Percentiles rank a stretch among this genome's conserved stretches.
These are phyloP conservation scores for Penicillium desertorum DNA, from an alignment of 495 filamentous ascomycete genomes.

Conservation along the genomic window DNA sequence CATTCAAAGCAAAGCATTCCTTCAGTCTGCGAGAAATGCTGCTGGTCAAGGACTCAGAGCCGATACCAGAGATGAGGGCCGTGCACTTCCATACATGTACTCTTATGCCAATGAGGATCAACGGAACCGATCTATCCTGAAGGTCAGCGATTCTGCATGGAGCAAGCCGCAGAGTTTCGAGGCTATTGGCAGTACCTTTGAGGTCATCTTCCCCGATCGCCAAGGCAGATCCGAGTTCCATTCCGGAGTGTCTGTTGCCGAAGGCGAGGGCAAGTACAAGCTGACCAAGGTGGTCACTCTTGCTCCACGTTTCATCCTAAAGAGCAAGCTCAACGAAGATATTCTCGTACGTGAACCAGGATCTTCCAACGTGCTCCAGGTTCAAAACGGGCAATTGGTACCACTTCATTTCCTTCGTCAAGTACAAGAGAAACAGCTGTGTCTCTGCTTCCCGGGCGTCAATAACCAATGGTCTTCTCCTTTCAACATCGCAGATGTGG, in stretches of 20 bases:
- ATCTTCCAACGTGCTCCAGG: conserved; percentile 74
- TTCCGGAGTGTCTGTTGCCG: conserved; percentile 79
- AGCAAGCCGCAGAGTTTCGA: conserved; percentile 98
- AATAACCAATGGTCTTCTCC: conserved; percentile 98
- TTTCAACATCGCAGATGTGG: conserved; percentile 93
- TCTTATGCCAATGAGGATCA: conserved; percentile 83
- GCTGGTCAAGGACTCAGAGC: conserved; percentile 69
- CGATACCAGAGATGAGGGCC: conserved; percentile 49
- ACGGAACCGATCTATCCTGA: conserved; percentile 83
- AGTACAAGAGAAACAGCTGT: conserved; percentile 78
- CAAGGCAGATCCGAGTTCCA: conserved; percentile 78
- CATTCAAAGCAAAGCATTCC: conserved; percentile 83
- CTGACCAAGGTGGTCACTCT: conserved; percentile 91
- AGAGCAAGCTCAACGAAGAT: conserved; percentile 87
- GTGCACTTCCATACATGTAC: conserved; percentile 92
- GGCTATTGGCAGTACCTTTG: conserved; percentile 89
- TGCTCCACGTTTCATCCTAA: conserved; percentile 89
- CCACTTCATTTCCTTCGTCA: conserved; percentile 86
- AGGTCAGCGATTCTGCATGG: conserved; percentile 86
- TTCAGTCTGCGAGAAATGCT: conserved; percentile 76
- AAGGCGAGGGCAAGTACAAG: conserved; percentile 97
- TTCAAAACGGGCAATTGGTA: conserved; percentile 72
- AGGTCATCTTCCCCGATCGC: conserved; percentile 74
- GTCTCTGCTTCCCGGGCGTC: conserved; percentile 87
- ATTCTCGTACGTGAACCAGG: conserved; percentile 85